Base-by-base conservation (phyloP, 2,329 filamentous ascomycete species). In the Fragosphaeria purpurea region DNA sequence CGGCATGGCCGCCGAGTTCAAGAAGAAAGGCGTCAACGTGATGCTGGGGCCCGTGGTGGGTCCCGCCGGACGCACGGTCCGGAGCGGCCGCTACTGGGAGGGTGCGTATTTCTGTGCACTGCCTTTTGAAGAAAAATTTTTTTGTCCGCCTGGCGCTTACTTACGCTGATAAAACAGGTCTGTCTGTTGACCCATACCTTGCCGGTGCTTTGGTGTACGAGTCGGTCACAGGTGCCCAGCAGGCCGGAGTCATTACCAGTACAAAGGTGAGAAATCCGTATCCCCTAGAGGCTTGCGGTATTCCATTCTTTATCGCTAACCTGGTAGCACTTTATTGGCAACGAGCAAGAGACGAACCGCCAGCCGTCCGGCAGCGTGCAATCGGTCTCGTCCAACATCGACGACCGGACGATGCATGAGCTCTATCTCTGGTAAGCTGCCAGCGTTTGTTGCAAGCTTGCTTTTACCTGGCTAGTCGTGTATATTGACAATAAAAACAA, bases 1-100 rank as follows among this genome's bases (percentile, higher is more conserved):
- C 47, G 83, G 82, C 45, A 88, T 94, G 83, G 88, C 83, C 4
- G 70, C 74, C 51, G 88, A 95, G 64, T 86, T 86, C 62, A 77
- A 75, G 54, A 77, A 68, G 41, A 94, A 94, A 65, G 88, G 88
- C 46, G 80, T 88, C 35, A 85, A 56, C 11, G 75, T 93, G 11
- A 76, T 85, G 51, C 74, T 94, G 8, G 88, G 87, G 0, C 88
- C 88, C 3, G 86, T 86, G 0, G 80, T 87, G 52, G 81, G 82
- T 0, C 81, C 83, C 0, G 61, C 83, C 0, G 82, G 83, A 8
- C 71, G 81, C 3, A 70, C 82, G 45, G 76, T 79, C 1, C 68
- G 71, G 30, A 76, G 78, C 45, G 83, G 83, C 0, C 69, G 83
- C 48, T 83, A 82, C 54, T 86, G 81, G 70, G 71, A 74, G 55